Evolutionary conservation across 257 asterid species (phyloP).

Genomic region (Nicotiana knightiana): DNA sequence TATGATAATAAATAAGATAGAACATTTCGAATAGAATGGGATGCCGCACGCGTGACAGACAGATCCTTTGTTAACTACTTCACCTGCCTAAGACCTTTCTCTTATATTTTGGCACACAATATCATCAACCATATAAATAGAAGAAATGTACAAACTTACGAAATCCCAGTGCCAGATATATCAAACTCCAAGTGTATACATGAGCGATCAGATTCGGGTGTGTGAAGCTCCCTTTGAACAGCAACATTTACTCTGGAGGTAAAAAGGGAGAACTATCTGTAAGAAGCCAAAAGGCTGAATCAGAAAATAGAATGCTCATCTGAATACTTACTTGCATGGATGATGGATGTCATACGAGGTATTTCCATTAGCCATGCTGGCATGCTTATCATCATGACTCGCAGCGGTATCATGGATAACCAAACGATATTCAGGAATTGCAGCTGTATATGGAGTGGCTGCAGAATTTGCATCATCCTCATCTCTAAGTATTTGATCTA

Average conservation of each 20-base stretch:
- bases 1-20: background rate
- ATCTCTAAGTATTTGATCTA: constrained; percentile 48
- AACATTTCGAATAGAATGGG: background rate
- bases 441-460: constrained; percentile 65
- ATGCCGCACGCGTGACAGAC: background rate
- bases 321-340: constrained; percentile 56
- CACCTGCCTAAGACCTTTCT: background rate
- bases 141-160: constrained; percentile 32
- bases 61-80: background rate
- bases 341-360: constrained; percentile 59
- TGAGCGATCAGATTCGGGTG: constrained; percentile 69
- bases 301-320: background rate
- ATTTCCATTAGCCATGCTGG: constrained; percentile 46
- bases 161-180: constrained; percentile 48
- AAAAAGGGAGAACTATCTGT: constrained; percentile 16
- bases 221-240: constrained; percentile 68
- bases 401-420: constrained; percentile 42
- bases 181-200: constrained; percentile 78
- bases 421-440: constrained; percentile 56
- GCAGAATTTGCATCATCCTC: constrained; percentile 44
- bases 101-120: background rate
- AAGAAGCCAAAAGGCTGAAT: constrained; percentile 11
- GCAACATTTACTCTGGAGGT: constrained; percentile 63
- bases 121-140: background rate
- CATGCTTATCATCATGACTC: constrained; percentile 32